Evolutionary conservation across 2,329 filamentous ascomycete genomes (phyloP), one percentile per base, ranked within the genome.

Genomic region (Chrysoporthe austroafricana): DNA sequence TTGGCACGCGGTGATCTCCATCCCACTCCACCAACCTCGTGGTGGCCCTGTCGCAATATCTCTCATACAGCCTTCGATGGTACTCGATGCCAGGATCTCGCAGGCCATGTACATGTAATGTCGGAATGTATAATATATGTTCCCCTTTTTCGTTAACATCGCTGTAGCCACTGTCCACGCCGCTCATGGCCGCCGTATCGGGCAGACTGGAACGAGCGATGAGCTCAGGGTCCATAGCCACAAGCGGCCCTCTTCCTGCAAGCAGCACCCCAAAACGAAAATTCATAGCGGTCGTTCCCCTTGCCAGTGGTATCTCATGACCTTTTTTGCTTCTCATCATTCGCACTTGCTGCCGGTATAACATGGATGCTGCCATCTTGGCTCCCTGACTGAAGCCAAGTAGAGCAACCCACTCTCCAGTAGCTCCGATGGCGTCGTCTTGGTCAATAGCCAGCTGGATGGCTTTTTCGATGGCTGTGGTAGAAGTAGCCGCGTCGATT

Each of bases 341-440:
- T 11, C 50, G 50, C 13, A 34, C 21, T 54, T 54, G 50, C 21
- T 54, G 50, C 50, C 50, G 50, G 26, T 54, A 54, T 16, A 54
- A 21, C 50, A 54, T 54, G 11, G 50, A 54, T n/a, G 50, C 50
- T 16, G 26, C 50, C 50, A 54, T 32, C 21, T 54, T 54, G 21
- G 50, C 50, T 34, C 50, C 50, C 21, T 54, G 50, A 44, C 59
- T 16, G 72, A 54, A 54, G 13, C 50, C 50, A 16, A 54, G 50
- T 26, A 91, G 69, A 0, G 80, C 89, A 7, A 89, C 85, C 83
- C 86, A 89, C 14, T 81, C 78, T 0, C 89, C 88, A 0, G 79
- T 82, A 1, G 80, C 86, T 13, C 82, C 83, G 14, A 66, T 66
- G 70, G 84, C 77, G 72, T 90, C 86, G 4, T 74, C 77, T 8